A percentile compares a stretch with the other conserved stretches of the same genome.
phyloP scores from a whole-genome alignment of 305 asterid genomes.

The Fraxinus paxiana region DNA sequence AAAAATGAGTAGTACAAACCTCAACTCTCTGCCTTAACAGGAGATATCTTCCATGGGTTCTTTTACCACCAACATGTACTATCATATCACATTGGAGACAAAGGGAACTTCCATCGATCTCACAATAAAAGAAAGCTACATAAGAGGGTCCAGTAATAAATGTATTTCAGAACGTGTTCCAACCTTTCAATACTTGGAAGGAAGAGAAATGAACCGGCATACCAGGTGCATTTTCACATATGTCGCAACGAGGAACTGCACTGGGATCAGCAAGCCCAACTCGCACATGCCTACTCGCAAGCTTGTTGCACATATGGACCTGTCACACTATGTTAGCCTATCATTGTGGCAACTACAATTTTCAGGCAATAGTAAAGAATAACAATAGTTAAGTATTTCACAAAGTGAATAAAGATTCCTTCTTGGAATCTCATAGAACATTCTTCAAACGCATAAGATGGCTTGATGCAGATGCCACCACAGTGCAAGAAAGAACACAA shows the following conservation, averaged over 20 bases:
- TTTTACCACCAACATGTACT: slow-evolving; percentile 94
- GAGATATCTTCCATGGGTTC: slow-evolving; percentile 93
- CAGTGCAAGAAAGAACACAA: not conserved
- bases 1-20: slow-evolving; percentile 48
- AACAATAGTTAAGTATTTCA: not conserved
- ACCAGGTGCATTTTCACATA: slow-evolving; percentile 94
- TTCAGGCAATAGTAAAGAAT: not conserved
- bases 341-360: not conserved
- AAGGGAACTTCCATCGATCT: slow-evolving; percentile 88
- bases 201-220: slow-evolving; percentile 24
- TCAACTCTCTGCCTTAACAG: slow-evolving; percentile 86
- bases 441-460: not conserved
- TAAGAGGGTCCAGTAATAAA: slow-evolving; percentile 21
- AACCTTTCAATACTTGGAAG: slow-evolving; percentile 19
- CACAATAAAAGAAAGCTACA: slow-evolving; percentile 96
- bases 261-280: slow-evolving; percentile 95
- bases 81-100: slow-evolving; percentile 93
- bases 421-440: not conserved
- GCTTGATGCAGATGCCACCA: not conserved
- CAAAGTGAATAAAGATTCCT: not conserved
- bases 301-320: slow-evolving; percentile 98
- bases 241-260: slow-evolving; percentile 77
- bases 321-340: slow-evolving; percentile 25
- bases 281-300: slow-evolving; percentile 87
- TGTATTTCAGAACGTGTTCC: slow-evolving; percentile 21